These are phyloP conservation scores for Ophiostoma perfectum DNA, from an alignment of 2,329 filamentous ascomycete species.

Conservation along the genomic window DNA sequence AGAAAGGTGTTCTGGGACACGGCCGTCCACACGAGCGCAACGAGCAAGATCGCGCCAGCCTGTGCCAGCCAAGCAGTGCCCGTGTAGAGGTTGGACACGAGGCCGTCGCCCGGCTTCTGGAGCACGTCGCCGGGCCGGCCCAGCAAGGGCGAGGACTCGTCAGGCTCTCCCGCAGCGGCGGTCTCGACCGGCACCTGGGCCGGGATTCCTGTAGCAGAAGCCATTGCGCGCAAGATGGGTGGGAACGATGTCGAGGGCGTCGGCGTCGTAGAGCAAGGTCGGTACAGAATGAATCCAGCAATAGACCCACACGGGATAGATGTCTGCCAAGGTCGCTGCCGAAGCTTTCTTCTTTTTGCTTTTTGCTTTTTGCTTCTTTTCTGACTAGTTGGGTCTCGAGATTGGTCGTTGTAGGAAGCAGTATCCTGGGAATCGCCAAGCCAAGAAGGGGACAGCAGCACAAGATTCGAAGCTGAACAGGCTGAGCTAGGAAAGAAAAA, in stretches of 20 bases:
- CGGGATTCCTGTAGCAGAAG: constrained; percentile 63
- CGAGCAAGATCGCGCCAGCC: constrained; percentile 68
- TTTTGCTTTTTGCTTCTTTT: no score
- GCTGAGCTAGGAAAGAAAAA: background rate
- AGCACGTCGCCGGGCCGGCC: constrained; percentile 66
- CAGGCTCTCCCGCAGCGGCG: background rate
- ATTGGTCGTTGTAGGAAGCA: no score
- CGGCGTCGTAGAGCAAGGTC: no score
- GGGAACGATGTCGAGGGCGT: background rate
- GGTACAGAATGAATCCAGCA: background rate
- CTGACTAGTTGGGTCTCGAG: no score
- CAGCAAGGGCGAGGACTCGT: constrained; percentile 65
- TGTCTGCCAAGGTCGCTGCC: background rate
- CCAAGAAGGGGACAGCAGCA: no score
- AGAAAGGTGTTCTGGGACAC: constrained; percentile 61
- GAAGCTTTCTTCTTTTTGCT: no score
- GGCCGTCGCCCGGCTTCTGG: constrained; percentile 58
- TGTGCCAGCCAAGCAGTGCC: constrained; percentile 80
- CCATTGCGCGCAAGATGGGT: constrained; percentile 44
- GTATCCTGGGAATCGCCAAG: no score
- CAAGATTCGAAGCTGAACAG: no score
- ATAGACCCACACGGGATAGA: background rate
- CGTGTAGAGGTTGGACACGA: constrained; percentile 66
- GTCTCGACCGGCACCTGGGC: constrained; percentile 40
- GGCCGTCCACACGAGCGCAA: constrained; percentile 69